Conservation (phyloP, 345 rosid genomes). For the Eutrema heterophyllum region DNA sequence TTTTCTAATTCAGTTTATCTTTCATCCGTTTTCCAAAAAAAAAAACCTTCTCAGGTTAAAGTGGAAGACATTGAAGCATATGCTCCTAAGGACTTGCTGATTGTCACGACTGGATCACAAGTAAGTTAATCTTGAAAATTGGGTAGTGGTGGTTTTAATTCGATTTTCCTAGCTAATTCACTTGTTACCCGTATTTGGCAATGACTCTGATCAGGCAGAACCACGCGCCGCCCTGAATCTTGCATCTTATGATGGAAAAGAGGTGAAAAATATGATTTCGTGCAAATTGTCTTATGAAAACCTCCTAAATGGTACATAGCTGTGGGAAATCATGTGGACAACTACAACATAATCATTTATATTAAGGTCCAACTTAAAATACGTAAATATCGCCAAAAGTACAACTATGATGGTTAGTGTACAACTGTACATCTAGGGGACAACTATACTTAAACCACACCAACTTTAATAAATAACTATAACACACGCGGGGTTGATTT, state of each 20-base stretch:
- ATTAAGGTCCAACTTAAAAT: too few species aligned
- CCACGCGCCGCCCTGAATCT: conserved; percentile 97
- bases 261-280: too few species aligned
- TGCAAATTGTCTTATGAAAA: too few species aligned
- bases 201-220: conserved; percentile 80
- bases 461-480: too few species aligned
- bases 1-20: conserved; percentile 1
- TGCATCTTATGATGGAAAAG: conserved; percentile 95
- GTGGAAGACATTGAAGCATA: conserved; percentile 92
- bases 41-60: conserved; percentile 50
- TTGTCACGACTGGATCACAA: conserved; percentile 97
- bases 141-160: neutral
- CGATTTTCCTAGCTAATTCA: conserved; percentile 7
- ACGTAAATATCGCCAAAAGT: too few species aligned
- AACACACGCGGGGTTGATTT: too few species aligned
- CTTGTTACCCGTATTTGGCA: conserved; percentile 30
- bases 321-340: too few species aligned
- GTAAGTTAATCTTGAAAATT: conserved; percentile 43
- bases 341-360: too few species aligned
- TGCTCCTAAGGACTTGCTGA: conserved; percentile 90
- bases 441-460: too few species aligned
- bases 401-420: too few species aligned
- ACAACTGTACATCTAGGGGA: too few species aligned
- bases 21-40: conserved; percentile 1
- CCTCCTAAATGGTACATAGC: too few species aligned